Conservation (phyloP, 768 basidiomycete species). For the Lenzites betulinus region DNA sequence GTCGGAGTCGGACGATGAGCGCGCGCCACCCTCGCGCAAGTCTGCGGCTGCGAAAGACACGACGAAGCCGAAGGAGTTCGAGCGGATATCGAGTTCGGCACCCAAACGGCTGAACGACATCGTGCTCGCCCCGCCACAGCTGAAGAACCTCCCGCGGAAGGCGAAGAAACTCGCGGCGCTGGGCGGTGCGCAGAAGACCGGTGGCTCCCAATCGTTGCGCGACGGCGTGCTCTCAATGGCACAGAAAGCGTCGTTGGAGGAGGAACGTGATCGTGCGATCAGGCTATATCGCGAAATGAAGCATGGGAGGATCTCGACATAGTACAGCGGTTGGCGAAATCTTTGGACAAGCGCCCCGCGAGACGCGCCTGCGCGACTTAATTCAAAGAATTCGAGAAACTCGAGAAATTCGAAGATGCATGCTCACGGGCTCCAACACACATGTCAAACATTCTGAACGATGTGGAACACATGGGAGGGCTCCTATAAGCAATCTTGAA, state of each 20-base stretch:
- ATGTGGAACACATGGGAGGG: too few species aligned
- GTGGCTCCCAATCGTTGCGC: conserved; percentile 25
- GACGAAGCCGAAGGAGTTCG: conserved; percentile 48
- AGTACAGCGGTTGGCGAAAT: too few species aligned
- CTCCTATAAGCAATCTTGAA: too few species aligned
- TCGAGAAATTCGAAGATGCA: too few species aligned
- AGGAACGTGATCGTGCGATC: conserved; percentile 71
- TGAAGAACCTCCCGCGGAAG: conserved; percentile 57
- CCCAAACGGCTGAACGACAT: conserved; percentile 74
- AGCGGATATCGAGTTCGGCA: conserved; percentile 48
- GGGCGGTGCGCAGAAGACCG: conserved; percentile 26
- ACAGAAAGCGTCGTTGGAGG: conserved; percentile 76
- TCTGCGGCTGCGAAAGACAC: conserved; percentile 2
- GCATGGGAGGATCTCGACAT: conserved; percentile 38
- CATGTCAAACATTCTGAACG: too few species aligned
- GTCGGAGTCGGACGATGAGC: conserved; percentile 9
- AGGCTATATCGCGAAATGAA: conserved; percentile 69
- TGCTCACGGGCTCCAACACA: too few species aligned
- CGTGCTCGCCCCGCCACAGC: conserved; percentile 64
- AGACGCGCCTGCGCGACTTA: too few species aligned
- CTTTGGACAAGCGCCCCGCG: too few species aligned
- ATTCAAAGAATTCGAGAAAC: too few species aligned
- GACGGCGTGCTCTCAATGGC: conserved; percentile 68
- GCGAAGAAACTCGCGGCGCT: conserved; percentile 30
- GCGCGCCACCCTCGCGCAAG: background rate